Percentiles rank a stretch among this genome's conserved stretches.
These are phyloP conservation scores for Drosera spatulata DNA, from an alignment of 179 eudicot species.

Conservation along the genomic window DNA sequence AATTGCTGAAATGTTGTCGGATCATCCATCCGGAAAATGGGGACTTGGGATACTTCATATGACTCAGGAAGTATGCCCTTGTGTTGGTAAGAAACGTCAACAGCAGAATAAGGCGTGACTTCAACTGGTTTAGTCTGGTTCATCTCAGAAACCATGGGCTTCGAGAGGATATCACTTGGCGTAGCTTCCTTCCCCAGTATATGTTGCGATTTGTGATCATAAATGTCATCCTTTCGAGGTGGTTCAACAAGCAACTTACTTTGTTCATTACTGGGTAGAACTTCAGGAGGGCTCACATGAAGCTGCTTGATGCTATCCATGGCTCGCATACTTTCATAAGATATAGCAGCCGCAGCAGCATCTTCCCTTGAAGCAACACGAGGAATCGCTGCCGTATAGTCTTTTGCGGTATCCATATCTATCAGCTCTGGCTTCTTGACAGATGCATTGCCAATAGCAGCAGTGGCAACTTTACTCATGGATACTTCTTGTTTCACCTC, in stretches of 20 bases:
- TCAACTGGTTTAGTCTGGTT: slow-evolving; percentile 20
- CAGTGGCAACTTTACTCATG: slow-evolving; percentile 17
- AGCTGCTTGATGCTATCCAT: slow-evolving; percentile 46
- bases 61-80: background rate
- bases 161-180: slow-evolving; percentile 11
- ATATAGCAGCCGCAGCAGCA: slow-evolving; percentile 10
- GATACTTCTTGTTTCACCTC: too few species aligned
- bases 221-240: slow-evolving; percentile 24
- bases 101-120: background rate
- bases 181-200: slow-evolving; percentile 19
- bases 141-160: slow-evolving; percentile 17
- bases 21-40: slow-evolving; percentile 24
- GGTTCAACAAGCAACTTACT: slow-evolving; percentile 20
- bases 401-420: slow-evolving; percentile 30
- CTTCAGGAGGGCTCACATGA: slow-evolving; percentile 27
- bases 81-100: background rate
- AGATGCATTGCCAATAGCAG: slow-evolving; percentile 17
- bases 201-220: slow-evolving; percentile 19
- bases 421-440: slow-evolving; percentile 25
- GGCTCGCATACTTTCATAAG: slow-evolving; percentile 19
- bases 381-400: slow-evolving; percentile 20
- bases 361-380: slow-evolving; percentile 26
- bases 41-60: slow-evolving; percentile 10
- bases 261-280: slow-evolving; percentile 23
- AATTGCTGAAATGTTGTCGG: slow-evolving; percentile 21